phyloP scores from a whole-genome alignment of 257 asterid species.

The Salvia splendens region DNA sequence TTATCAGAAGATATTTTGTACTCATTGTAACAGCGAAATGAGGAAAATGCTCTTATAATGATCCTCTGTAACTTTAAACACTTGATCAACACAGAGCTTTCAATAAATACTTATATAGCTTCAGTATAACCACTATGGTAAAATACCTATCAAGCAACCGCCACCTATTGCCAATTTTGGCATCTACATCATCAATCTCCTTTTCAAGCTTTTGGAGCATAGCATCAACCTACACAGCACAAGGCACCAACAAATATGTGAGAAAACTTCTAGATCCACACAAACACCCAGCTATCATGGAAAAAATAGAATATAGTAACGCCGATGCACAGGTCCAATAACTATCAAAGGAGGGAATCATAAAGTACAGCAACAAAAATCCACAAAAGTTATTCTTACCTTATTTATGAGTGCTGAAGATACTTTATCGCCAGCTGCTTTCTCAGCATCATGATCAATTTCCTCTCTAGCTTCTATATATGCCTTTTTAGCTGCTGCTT shows the following conservation, averaged over 20 bases:
- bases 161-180: slow-evolving; percentile 90
- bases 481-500: slow-evolving; percentile 76
- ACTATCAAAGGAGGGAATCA: slow-evolving; percentile 9
- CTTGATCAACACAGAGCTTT: slow-evolving; percentile 6
- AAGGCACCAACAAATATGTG: slow-evolving; percentile 30
- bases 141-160: slow-evolving; percentile 88
- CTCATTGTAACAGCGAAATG: not conserved
- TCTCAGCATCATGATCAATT: slow-evolving; percentile 60
- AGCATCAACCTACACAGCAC: slow-evolving; percentile 73
- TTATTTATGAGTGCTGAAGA: slow-evolving; percentile 88
- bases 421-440: slow-evolving; percentile 66
- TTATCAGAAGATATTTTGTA: not conserved
- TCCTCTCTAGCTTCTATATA: slow-evolving; percentile 88
- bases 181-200: slow-evolving; percentile 96
- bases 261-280: not conserved
- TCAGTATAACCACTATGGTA: slow-evolving; percentile 21
- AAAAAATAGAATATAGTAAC: not conserved
- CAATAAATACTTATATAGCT: not conserved
- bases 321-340: slow-evolving; percentile 24
- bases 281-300: no score
- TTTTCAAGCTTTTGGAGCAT: slow-evolving; percentile 98
- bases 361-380: slow-evolving; percentile 16
- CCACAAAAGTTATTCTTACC: slow-evolving; percentile 49
- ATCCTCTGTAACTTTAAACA: slow-evolving; percentile 19
- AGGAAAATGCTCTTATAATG: not conserved